phyloP scores from a whole-genome alignment of 768 basidiomycete genomes.

The Pleurotus cornucopiae region DNA sequence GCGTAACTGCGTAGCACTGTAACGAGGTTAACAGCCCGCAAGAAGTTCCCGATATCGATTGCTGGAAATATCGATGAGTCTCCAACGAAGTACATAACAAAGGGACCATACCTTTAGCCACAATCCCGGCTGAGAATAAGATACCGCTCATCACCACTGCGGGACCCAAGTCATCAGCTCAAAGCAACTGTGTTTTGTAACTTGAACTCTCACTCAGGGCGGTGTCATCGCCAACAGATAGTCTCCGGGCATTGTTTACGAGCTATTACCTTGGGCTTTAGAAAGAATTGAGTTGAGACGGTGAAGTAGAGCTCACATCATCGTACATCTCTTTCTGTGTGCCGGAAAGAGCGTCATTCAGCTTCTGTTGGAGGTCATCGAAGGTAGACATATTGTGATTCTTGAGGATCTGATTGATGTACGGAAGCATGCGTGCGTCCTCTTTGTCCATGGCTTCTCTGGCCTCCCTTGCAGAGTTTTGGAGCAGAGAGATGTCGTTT shows the following conservation, averaged over 20 bases:
- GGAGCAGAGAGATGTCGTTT: slow-evolving; percentile 1
- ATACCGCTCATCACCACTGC: slow-evolving; percentile 4
- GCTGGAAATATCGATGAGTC: neutral
- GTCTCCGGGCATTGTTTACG: neutral
- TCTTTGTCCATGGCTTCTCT: slow-evolving; percentile 6
- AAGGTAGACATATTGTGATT: slow-evolving; percentile 3
- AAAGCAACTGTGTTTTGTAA: too few relatives aligned
- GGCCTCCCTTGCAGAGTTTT: slow-evolving; percentile 2
- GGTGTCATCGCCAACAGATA: neutral
- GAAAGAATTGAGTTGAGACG: neutral
- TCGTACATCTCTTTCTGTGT: neutral
- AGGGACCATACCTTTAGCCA: neutral
- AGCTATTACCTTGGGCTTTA: neutral
- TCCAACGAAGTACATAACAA: neutral
- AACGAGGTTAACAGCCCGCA: slow-evolving; percentile 4
- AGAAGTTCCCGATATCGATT: slow-evolving; percentile 4
- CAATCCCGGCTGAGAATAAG: neutral
- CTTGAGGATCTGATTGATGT: slow-evolving; percentile 7
- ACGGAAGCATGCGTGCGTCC: slow-evolving; percentile 3
- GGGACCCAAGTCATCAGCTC: too few relatives aligned
- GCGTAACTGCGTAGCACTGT: slow-evolving; percentile 1
- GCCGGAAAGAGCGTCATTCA: neutral
- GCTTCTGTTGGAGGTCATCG: slow-evolving; percentile 5
- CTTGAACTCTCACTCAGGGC: neutral
- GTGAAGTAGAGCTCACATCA: neutral